Evolutionary conservation across 305 asterid species (phyloP).

Genomic region (Rubia peregrina): DNA sequence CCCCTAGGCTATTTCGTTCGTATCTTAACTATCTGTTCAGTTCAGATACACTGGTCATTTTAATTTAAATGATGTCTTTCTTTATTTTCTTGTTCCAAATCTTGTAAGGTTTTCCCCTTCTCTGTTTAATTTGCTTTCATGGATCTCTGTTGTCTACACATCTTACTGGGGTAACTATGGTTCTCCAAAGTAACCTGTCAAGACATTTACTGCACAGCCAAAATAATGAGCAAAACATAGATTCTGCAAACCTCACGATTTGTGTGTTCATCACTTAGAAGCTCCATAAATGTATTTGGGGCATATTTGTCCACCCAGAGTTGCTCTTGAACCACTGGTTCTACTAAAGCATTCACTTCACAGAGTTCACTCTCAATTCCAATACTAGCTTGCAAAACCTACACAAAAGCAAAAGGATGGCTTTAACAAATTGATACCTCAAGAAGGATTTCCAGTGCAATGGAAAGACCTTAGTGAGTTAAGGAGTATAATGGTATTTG

Average conservation of each 20-base stretch:
- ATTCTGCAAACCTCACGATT: constrained; percentile 70
- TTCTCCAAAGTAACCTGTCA: not conserved
- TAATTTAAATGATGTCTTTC: not conserved
- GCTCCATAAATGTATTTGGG: constrained; percentile 93
- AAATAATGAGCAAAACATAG: not conserved
- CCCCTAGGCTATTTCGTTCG: not conserved
- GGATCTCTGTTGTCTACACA: not conserved
- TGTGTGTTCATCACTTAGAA: constrained; percentile 94
- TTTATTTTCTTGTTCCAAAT: not conserved
- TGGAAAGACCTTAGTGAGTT: not conserved
- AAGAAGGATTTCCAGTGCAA: not conserved
- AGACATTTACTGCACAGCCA: not conserved
- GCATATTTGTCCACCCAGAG: constrained; percentile 99
- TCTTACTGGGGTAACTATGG: not conserved
- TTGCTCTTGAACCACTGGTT: constrained; percentile 44
- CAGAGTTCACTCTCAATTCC: constrained; percentile 34
- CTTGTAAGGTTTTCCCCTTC: not conserved
- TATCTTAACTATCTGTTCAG: not conserved
- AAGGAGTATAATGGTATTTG: not conserved
- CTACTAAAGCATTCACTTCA: constrained; percentile 26
- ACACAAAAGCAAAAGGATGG: constrained; percentile 22
- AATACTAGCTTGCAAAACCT: constrained; percentile 76
- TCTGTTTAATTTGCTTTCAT: not conserved
- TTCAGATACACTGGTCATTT: not conserved
- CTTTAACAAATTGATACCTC: constrained; percentile 10